These are phyloP conservation scores for Ampelomyces quisqualis DNA, from an alignment of 2,329 filamentous ascomycete genomes.

Conservation along the genomic window DNA sequence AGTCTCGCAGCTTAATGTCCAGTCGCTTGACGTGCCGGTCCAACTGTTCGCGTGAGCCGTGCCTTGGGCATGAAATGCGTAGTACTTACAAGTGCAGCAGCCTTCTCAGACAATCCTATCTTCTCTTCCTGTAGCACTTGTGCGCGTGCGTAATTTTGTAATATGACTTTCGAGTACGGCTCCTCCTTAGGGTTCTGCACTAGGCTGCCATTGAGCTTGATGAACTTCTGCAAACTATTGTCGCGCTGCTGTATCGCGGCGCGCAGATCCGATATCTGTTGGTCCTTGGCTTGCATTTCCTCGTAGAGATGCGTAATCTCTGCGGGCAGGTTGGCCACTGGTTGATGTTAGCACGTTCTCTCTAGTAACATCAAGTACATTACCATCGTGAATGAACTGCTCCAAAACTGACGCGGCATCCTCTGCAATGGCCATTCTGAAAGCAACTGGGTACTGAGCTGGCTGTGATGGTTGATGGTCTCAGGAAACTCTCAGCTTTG, in stretches of 20 bases:
- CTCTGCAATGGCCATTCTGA: conserved; percentile 48
- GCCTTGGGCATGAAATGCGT: background rate
- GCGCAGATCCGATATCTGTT: conserved; percentile 67
- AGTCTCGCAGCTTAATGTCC: conserved; percentile 61
- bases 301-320: conserved; percentile 82
- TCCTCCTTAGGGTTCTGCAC: conserved; percentile 75
- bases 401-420: conserved; percentile 72
- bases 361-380: too few species aligned
- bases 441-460: background rate
- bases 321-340: conserved; percentile 74
- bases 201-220: conserved; percentile 73
- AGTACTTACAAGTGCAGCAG: conserved; percentile 58
- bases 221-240: conserved; percentile 75
- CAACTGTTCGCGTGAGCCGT: too few species aligned
- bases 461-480: background rate
- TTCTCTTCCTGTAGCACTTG: conserved; percentile 75
- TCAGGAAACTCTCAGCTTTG: too few species aligned
- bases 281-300: conserved; percentile 79
- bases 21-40: conserved; percentile 65
- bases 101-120: conserved; percentile 66
- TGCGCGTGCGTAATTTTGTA: conserved; percentile 67
- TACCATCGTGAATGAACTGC: conserved; percentile 71
- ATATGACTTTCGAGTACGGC: conserved; percentile 63
- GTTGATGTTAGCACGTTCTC: conserved; percentile 18
- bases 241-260: conserved; percentile 72